A percentile compares a stretch with the other conserved stretches of the same genome.
Conservation (phyloP, 305 asterid genomes). For the Rubia balearica region DNA sequence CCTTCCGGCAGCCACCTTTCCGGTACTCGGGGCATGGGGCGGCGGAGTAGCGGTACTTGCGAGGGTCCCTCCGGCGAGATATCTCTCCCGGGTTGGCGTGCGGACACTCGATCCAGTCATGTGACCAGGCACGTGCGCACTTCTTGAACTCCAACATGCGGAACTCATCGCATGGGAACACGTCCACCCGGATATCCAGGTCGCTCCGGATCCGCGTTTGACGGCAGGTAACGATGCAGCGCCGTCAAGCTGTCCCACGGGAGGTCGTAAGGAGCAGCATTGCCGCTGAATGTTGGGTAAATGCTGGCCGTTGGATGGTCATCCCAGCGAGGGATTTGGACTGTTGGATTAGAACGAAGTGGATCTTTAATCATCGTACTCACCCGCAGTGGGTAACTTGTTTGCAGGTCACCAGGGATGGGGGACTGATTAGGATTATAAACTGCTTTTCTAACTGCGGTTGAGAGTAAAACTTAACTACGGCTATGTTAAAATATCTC, state of each 20-base stretch:
- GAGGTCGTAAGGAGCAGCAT: constrained; percentile 22
- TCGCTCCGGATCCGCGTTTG: constrained; percentile 40
- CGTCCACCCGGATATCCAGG: constrained; percentile 61
- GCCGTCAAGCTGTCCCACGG: no score
- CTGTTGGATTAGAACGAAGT: constrained; percentile 49
- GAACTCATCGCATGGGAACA: constrained; percentile 77
- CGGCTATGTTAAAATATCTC: constrained; percentile 39
- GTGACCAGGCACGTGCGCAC: constrained; percentile 74
- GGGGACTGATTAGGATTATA: constrained; percentile 33
- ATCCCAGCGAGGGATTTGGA: constrained; percentile 57
- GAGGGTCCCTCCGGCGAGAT: constrained; percentile 85
- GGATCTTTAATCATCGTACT: constrained; percentile 49
- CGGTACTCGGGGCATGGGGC: constrained; percentile 70
- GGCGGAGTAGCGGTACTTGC: constrained; percentile 64
- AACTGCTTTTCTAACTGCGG: constrained; percentile 38
- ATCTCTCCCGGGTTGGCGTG: constrained; percentile 87
- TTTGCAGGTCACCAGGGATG: constrained; percentile 16
- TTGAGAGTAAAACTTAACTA: constrained; percentile 24
- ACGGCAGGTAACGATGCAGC: no score
- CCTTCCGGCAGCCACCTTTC: constrained; percentile 56
- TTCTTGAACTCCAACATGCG: constrained; percentile 78
- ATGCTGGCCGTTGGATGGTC: constrained; percentile 41
- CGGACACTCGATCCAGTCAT: constrained; percentile 96
- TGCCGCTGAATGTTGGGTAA: constrained; percentile 36
- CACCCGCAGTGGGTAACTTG: background rate